phyloP scores from a whole-genome alignment of 1,139 yeast genomes.

The Arxiozyma telluris region DNA sequence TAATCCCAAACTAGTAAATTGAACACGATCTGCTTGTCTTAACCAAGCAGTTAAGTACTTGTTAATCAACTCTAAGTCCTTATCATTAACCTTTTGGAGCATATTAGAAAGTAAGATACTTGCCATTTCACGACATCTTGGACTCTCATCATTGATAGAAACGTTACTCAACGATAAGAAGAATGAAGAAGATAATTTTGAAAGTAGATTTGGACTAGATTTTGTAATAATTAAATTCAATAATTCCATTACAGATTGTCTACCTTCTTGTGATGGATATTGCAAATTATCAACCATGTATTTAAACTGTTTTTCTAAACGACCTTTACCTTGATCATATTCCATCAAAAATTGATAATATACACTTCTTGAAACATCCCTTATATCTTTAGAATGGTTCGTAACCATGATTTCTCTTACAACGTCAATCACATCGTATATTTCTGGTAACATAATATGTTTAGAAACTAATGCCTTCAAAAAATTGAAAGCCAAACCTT shows the following conservation, averaged over 20 bases:
- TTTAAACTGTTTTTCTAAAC: slow-evolving; percentile 74
- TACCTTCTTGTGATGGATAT: slow-evolving; percentile 80
- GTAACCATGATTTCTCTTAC: slow-evolving; percentile 84
- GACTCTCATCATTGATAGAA: slow-evolving; percentile 65
- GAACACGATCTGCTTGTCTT: slow-evolving; percentile 41
- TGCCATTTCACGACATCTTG: slow-evolving; percentile 85
- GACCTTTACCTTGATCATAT: slow-evolving; percentile 86
- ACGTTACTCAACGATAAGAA: slow-evolving; percentile 77
- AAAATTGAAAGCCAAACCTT: slow-evolving; percentile 81
- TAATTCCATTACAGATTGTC: slow-evolving; percentile 86
- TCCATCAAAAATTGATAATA: slow-evolving; percentile 86
- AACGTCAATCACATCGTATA: slow-evolving; percentile 80
- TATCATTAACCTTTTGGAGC: slow-evolving; percentile 42
- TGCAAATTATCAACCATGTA: slow-evolving; percentile 74
- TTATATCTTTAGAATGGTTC: slow-evolving; percentile 71
- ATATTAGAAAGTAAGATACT: slow-evolving; percentile 50
- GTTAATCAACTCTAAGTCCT: slow-evolving; percentile 41
- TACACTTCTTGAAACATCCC: slow-evolving; percentile 78
- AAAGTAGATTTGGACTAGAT: slow-evolving; percentile 53
- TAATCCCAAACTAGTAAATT: slow-evolving; percentile 68
- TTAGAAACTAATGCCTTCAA: slow-evolving; percentile 65
- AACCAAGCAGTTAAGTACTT: slow-evolving; percentile 65
- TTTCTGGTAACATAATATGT: slow-evolving; percentile 73
- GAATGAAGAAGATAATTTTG: slow-evolving; percentile 60
- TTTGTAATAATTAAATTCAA: slow-evolving; percentile 61